phyloP scores from a whole-genome alignment of 306 rosid genomes.

The Morella rubra region DNA sequence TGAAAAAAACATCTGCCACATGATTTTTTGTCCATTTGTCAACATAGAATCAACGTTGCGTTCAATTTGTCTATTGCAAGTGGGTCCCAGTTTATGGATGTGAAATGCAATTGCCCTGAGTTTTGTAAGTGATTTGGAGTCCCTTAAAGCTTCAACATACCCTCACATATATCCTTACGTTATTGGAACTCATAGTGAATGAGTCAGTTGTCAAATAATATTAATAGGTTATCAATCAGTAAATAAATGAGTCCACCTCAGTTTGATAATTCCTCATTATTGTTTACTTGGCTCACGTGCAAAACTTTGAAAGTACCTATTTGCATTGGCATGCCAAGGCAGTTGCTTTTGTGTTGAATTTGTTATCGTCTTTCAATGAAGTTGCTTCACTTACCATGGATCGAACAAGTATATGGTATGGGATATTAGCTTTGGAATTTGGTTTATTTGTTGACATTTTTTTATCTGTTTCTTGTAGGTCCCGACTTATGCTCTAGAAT shows the following conservation, averaged over 20 bases:
- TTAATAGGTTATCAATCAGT: background rate
- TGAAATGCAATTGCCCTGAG: too few relatives aligned
- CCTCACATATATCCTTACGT: too few relatives aligned
- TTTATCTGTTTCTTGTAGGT: slow-evolving; percentile 31
- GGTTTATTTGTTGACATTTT: background rate
- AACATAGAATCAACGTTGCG: too few relatives aligned
- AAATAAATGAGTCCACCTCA: background rate
- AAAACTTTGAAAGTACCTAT: background rate
- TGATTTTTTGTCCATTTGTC: too few relatives aligned
- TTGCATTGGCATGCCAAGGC: background rate
- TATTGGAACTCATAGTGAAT: background rate
- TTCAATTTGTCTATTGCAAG: too few relatives aligned
- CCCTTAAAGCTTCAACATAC: too few relatives aligned
- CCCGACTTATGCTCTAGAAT: slow-evolving; percentile 54
- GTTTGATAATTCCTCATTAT: background rate
- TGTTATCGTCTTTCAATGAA: background rate
- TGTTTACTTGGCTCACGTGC: background rate
- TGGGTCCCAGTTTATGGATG: too few relatives aligned
- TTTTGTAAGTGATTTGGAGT: too few relatives aligned
- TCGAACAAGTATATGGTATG: background rate
- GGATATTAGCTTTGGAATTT: background rate
- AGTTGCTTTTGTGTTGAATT: background rate
- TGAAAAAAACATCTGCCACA: too few relatives aligned
- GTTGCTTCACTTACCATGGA: background rate
- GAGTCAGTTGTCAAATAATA: background rate